Base-by-base conservation (phyloP, 208 protist species). In the Leishmania tropica region DNA sequence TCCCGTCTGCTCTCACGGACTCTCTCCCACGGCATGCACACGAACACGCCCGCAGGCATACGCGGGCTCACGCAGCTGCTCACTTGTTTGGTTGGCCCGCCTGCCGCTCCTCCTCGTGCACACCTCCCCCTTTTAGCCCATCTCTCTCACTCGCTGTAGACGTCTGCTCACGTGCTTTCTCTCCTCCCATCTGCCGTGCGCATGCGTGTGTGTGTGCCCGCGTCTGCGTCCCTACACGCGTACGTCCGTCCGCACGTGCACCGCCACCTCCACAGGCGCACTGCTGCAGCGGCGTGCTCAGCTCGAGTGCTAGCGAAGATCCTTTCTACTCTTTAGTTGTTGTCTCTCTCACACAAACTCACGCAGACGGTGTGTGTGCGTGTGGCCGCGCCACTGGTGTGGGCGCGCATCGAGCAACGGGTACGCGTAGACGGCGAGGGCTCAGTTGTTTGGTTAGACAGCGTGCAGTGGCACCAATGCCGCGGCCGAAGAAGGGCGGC, bases 401-500 rank as follows among this genome's bases (percentile, higher is more conserved):
- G 24, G 42, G 68, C 3, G 42, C 7, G 68, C 42, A 73, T 73
- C 35, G 42, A 73, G 37, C 42, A 31, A 15, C 68, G 68, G 28
- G 68, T 53, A 51, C 24, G 15, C 51, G 5, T 42, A 73, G 68
- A 73, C 68, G 68, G 68, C 21, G 68, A 51, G 31, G 45, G 45
- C 0, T 51, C 45, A 35, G 68, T 5, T 73, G 68, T 6, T 31
- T 73, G 42, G 42, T 15, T 73, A 48, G 35, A 31, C 68, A 51
- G 3, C 19, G 31, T 51, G 54, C 74, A 19, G 47, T 10, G 31
- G 53, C n/a, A 53, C 58, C 37, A 60, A 81, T 81, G 80, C 62
- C 80, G 71, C 79, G 81, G 70, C 31, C 51, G 48, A 86, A 86
- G 78, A 86, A 86, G 51, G 83, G 83, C n/a, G 74, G 83, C 47